Base-by-base conservation (phyloP, 257 asterid species). In the Scutellaria galericulata region DNA sequence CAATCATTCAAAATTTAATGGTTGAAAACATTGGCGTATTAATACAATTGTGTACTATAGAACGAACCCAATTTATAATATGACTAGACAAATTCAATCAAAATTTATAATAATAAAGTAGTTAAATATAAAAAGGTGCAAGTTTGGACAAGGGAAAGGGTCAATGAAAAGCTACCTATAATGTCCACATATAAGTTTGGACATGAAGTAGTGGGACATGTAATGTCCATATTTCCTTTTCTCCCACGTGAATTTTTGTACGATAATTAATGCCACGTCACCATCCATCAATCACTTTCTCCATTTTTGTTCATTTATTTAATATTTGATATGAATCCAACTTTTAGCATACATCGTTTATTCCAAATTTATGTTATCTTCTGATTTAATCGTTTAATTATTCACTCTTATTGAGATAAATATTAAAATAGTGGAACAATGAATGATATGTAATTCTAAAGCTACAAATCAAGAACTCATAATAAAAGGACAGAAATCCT, bases 231-330 rank as follows among this genome's bases (percentile, higher is more conserved):
- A 54, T 50, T 48, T 79, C 83, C 39, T 75, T 75, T 51, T 65
- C 75, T 44, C 70, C 78, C 83, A 79, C 83, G 83, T 79, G 83
- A 79, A 75, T 0, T 10, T 18, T 71, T 10, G 75, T 66, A 51
- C 80, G 60, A 79, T 64, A 37, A 79, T 79, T 79, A 69, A 72
- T 9, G 7, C 58, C 59, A 59, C 39, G 27, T 59, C 75, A 59
- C 24, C 51, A 44, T 20, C 39, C 54, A 18, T 15, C 60, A 9
- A 14, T 70, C 47, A 10, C 11, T 27, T 7, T 51, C 72, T 9
- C 59, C 55, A 56, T n/a, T 45, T 45, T 7, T 40, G 14, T 68
- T 41, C 37, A 44, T 39, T 52, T 64, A 64, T 14, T 72, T 52
- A 13, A 51, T 55, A 13, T 13, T 4, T 40, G 24, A 51, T n/a